Base-by-base conservation (phyloP, 2,329 filamentous ascomycete species). In the Fusarium incarnatum region DNA sequence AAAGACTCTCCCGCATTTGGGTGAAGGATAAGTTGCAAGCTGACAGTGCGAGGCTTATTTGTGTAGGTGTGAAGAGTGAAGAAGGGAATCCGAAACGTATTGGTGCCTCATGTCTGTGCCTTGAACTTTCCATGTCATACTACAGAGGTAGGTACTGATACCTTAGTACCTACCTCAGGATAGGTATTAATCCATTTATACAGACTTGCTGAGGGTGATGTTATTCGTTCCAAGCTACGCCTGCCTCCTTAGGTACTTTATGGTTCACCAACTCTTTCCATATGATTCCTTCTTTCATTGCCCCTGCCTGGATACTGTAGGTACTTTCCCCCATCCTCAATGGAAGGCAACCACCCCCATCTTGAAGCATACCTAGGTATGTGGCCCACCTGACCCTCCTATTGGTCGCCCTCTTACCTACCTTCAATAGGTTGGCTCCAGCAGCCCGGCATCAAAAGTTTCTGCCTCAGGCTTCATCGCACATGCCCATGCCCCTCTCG, bases 391-490 rank as follows among this genome's bases (percentile, higher is more conserved):
- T 32, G 46, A 12, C 32, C 52, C 22, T 57, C 54, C 67, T 25
- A 75, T 75, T 75, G 73, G 73, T 22, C 63, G 12, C 25, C 27
- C 27, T 52, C 53, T 18, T 25, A 44, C 64, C 56, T 27, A 9
- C 20, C 28, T 37, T 18, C 34, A 37, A 37, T 37, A 37, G 34
- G 34, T n/a, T 37, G 34, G 34, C 34, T n/a, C 34, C 34, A 37
- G 18, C 18, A 37, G 18, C 18, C 34, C 34, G n/a, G 6, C 34
- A 37, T 37, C 10, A 8, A 16, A 22, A 25, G 27, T 56, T 27
- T 57, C 44, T 42, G 73, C 73, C 73, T 75, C 72, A 75, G 72
- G 72, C 73, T 23, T 22, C 23, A 16, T 23, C 2, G 3, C 15
- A n/a, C 18, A 13, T 28, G 34, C 34, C 34, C 34, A 37, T n/a